phyloP scores from a whole-genome alignment of 75 land plant species.

The Pinus tabuliformis region DNA sequence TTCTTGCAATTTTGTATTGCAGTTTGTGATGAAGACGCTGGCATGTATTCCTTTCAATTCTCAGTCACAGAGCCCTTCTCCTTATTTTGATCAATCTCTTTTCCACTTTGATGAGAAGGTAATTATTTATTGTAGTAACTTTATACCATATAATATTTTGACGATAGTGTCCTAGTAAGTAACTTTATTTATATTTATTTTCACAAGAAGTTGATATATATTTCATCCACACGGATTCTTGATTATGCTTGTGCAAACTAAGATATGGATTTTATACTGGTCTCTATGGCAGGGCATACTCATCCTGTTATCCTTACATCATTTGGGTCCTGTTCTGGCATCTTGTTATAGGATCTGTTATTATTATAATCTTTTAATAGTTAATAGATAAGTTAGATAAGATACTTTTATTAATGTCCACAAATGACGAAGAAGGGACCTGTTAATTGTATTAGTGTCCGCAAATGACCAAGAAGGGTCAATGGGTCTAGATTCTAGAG shows the following conservation, averaged over 20 bases:
- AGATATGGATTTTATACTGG: no score
- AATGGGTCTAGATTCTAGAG: no score
- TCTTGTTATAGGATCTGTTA: no score
- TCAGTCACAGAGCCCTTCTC: conserved; percentile 94
- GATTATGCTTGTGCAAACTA: neutral
- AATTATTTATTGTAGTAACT: neutral
- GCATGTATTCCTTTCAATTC: conserved; percentile 68
- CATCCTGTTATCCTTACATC: no score
- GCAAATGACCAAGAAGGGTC: no score
- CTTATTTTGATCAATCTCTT: conserved; percentile 92
- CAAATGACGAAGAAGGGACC: no score
- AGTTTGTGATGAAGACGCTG: conserved; percentile 87
- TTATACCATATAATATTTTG: neutral
- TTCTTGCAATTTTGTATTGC: conserved; percentile 8
- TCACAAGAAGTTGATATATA: neutral
- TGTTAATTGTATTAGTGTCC: no score
- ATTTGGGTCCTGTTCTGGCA: no score
- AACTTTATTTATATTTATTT: neutral
- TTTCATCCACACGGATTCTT: neutral
- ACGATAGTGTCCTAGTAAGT: neutral
- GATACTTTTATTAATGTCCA: no score
- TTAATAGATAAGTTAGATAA: no score
- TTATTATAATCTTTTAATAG: no score
- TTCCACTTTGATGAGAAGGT: conserved; percentile 99
- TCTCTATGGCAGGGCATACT: no score